Conservation (phyloP, 768 basidiomycete species). For the Thelephora aurantiotincta region DNA sequence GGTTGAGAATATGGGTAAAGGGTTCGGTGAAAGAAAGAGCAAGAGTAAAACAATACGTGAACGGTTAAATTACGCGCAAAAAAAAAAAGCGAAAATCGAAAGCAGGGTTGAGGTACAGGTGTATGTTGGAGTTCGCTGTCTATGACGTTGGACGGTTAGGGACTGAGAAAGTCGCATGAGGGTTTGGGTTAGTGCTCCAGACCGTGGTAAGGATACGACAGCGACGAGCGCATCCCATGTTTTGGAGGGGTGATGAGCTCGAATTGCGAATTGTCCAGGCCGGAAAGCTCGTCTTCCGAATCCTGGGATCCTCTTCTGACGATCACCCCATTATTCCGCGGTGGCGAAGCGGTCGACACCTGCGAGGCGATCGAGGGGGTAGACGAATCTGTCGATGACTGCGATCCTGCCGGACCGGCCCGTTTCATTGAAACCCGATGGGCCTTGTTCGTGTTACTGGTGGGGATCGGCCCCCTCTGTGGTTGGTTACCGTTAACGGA, state of each 20-base stretch:
- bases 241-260: slow-evolving; percentile 41
- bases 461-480: background rate
- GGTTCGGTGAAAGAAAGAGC: background rate
- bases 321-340: slow-evolving; percentile 19
- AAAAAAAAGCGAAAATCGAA: background rate
- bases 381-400: slow-evolving; percentile 8
- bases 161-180: slow-evolving; percentile 8
- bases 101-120: background rate
- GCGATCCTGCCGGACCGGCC: background rate
- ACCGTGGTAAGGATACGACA: slow-evolving; percentile 45
- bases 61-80: background rate
- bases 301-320: slow-evolving; percentile 25
- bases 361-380: slow-evolving; percentile 8
- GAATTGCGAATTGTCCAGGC: slow-evolving; percentile 52
- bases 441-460: slow-evolving; percentile 1
- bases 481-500: background rate
- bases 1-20: background rate
- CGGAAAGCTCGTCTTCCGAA: slow-evolving; percentile 30
- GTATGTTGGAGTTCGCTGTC: background rate
- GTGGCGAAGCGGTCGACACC: slow-evolving; percentile 9
- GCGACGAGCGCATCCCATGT: slow-evolving; percentile 15
- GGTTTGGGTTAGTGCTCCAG: slow-evolving; percentile 25
- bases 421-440: background rate
- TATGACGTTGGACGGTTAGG: background rate
- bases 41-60: background rate